Evolutionary conservation across 768 basidiomycete genomes (phyloP), one percentile per base, ranked within the genome.

Genomic region (Thelephora ganbajun): DNA sequence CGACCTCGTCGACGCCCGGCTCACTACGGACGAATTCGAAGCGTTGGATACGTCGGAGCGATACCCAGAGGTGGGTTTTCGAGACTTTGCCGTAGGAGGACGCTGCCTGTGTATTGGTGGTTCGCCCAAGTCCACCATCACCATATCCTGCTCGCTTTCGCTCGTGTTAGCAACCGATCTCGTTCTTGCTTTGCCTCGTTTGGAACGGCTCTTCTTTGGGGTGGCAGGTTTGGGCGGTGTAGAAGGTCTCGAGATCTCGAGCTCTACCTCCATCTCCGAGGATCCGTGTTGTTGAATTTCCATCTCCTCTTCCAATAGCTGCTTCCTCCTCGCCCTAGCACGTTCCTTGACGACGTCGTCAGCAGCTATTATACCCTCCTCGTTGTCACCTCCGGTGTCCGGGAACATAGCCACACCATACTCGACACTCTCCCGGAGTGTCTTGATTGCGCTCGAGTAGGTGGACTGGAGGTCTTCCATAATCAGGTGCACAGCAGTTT

Each of bases 381-480:
- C 53, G 9, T 69, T 65, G 26, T 67, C 71, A 16, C 22, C 39
- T 14, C 39, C 39, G 37, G 73, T 74, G 36, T 78, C 81, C 0
- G 87, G 85, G 60, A 90, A 93, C 79, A 86, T 84, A 5, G 82
- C 79, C 6, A 81, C 80, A 0, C 92, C 92, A 58, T 90, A 96
- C 33, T 75, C 74, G 0, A 82, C 73, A 50, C 90, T 93, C 42
- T 86, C 80, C 23, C 77, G 71, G 44, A 92, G 61, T 5, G 86
- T 76, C 18, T 63, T 57, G 11, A 83, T 56, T 0, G 85, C 88
- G 39, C 68, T 67, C 3, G 68, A 61, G 2, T 68, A 69, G 36
- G 62, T 56, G 11, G 80, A 62, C 1, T 57, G 50, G 56, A 73
- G 73, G 59, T 98, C 92, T 49, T 83, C 70, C 68, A 78, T 78